phyloP scores from a whole-genome alignment of 2,329 filamentous ascomycete species.

The Claviceps maximensis region DNA sequence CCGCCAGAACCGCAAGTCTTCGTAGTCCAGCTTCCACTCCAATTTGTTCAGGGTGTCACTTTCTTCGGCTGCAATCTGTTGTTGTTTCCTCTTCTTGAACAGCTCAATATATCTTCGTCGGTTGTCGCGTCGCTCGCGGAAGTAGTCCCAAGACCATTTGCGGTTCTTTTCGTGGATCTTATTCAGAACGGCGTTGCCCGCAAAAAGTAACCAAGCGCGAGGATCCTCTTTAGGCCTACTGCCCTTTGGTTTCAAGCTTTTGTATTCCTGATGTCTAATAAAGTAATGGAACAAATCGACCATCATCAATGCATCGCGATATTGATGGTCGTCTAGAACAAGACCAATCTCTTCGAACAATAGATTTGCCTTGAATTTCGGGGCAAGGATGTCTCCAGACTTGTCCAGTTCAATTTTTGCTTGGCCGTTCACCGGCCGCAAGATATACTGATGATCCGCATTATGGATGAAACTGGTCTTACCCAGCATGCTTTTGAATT shows the following conservation, averaged over 20 bases:
- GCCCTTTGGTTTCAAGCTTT: conserved; percentile 75
- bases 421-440: conserved; percentile 90
- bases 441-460: conserved; percentile 74
- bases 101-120: conserved; percentile 79
- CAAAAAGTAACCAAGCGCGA: conserved; percentile 83
- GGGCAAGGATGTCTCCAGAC: conserved; percentile 61
- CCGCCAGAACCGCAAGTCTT: conserved; percentile 94
- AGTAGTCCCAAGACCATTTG: conserved; percentile 92
- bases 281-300: conserved; percentile 98
- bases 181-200: conserved; percentile 72
- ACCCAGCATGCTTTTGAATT: conserved; percentile 70
- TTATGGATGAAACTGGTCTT: conserved; percentile 45
- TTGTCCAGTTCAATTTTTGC: conserved; percentile 94
- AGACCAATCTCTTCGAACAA: conserved; percentile 96
- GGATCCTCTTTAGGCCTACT: conserved; percentile 78
- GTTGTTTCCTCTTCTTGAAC: conserved; percentile 86
- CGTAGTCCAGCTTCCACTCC: conserved; percentile 81
- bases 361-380: conserved; percentile 81
- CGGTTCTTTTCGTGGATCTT: conserved; percentile 94
- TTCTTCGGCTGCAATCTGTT: conserved; percentile 59
- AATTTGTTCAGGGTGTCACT: conserved; percentile 58
- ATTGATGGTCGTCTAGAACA: conserved; percentile 94
- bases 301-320: conserved; percentile 94
- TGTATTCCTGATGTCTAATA: conserved; percentile 93
- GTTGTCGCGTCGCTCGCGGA: conserved; percentile 83